phyloP scores from a whole-genome alignment of 768 basidiomycete genomes.

The Solioccasus polychromus region DNA sequence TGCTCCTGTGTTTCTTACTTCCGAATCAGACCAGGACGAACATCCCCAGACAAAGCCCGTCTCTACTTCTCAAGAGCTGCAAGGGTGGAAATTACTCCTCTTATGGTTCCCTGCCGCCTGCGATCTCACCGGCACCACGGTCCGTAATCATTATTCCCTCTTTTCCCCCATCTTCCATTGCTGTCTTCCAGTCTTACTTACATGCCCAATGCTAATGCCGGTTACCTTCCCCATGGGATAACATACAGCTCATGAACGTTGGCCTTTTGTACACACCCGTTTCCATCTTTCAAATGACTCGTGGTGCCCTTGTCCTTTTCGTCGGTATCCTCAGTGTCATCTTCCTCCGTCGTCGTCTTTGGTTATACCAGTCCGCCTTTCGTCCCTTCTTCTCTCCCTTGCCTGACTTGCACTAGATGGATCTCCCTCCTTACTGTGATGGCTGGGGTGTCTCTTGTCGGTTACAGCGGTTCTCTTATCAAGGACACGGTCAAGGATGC shows the following conservation, averaged over 20 bases:
- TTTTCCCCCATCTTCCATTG: slow-evolving; percentile 8
- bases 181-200: slow-evolving; percentile 5
- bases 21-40: slow-evolving; percentile 46
- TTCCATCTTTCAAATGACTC: slow-evolving; percentile 96
- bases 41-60: slow-evolving; percentile 32
- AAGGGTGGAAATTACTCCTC: slow-evolving; percentile 68
- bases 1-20: slow-evolving; percentile 53
- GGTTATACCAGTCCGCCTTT: slow-evolving; percentile 72
- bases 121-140: slow-evolving; percentile 90
- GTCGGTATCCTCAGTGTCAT: slow-evolving; percentile 89
- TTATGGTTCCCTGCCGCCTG: slow-evolving; percentile 88
- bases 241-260: slow-evolving; percentile 79
- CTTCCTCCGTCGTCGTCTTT: slow-evolving; percentile 83
- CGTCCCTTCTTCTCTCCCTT: slow-evolving; percentile 1
- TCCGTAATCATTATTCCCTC: slow-evolving; percentile 38
- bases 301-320: slow-evolving; percentile 90
- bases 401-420: slow-evolving; percentile 57
- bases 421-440: slow-evolving; percentile 86
- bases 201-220: slow-evolving; percentile 16
- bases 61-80: slow-evolving; percentile 42
- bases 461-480: slow-evolving; percentile 84
- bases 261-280: slow-evolving; percentile 96
- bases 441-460: slow-evolving; percentile 78
- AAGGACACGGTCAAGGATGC: slow-evolving; percentile 65
- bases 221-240: slow-evolving; percentile 9